A percentile compares a stretch with the other conserved stretches of the same genome.
Conservation (phyloP, 2,329 filamentous ascomycete genomes). For the Paradendryphiella salina region DNA sequence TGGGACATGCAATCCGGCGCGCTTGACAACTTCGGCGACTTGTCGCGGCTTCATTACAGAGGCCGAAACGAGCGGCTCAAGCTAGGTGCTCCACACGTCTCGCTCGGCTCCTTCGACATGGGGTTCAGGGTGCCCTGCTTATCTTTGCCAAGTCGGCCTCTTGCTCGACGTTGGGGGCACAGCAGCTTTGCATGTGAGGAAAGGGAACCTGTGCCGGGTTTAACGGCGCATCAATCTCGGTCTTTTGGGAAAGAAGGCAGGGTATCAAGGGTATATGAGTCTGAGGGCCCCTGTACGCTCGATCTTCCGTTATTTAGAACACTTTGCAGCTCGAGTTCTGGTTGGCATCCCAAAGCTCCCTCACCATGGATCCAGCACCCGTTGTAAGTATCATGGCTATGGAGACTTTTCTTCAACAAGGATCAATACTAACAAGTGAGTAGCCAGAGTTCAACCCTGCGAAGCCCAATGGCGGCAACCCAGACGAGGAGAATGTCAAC, state of each 20-base stretch:
- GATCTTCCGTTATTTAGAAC: conserved; percentile 6
- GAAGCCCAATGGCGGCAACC: conserved; percentile 59
- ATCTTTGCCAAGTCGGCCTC: conserved; percentile 39
- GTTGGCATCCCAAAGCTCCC: not conserved
- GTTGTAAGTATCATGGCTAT: conserved; percentile 15
- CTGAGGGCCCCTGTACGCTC: conserved; percentile 14
- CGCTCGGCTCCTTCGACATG: conserved; percentile 18
- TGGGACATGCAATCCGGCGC: conserved; percentile 11
- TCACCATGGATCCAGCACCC: conserved; percentile 23
- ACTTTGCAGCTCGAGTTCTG: conserved; percentile 3
- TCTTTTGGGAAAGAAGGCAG: conserved; percentile 16
- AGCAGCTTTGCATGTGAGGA: conserved; percentile 20
- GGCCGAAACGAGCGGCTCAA: conserved; percentile 10
- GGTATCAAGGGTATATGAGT: conserved; percentile 24
- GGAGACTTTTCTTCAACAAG: not conserved
- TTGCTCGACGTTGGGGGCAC: conserved; percentile 24
- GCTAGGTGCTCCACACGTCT: conserved; percentile 12
- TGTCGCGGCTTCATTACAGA: conserved; percentile 10
- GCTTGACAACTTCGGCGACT: conserved; percentile 9
- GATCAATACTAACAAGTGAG: not conserved
- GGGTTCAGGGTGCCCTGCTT: conserved; percentile 23
- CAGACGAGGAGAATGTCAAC: conserved; percentile 59
- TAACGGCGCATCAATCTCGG: conserved; percentile 10
- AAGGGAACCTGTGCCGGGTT: conserved; percentile 17
- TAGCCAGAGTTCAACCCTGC: conserved; percentile 49